Base-by-base conservation (phyloP, 2,329 filamentous ascomycete species). In the Cladosporium halotolerans region DNA sequence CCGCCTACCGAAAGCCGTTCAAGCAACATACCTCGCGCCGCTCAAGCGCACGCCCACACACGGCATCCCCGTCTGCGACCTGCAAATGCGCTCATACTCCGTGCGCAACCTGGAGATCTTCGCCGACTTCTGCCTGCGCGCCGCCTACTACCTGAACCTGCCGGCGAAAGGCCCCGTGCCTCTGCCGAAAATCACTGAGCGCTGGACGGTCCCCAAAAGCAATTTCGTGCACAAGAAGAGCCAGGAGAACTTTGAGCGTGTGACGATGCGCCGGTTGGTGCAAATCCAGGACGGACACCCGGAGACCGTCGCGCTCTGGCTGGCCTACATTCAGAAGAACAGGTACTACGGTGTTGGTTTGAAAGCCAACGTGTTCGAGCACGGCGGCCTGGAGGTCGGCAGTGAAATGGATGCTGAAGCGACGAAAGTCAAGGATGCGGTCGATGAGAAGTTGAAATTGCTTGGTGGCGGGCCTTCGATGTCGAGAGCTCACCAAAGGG, bases 321-420 rank as follows among this genome's bases (percentile, higher is more conserved):
- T 99, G 55, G 90, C 89, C 0, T 97, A 95, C 68, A 70, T 99
- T 66, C 82, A 88, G 66, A 95, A 95, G 73, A 86, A 96, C 68
- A 88, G 90, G 40, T 95, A 93, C 69, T 88, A 95, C 62, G 93
- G 93, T n/a, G 85, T 97, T 39, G 93, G 93, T 64, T 95, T 99
- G 90, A 99, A 99, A 79, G 93, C 93, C 50, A 96, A 99, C 69
- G 81, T 97, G 46, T 99, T 88, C 84, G 89, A 96, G 67, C 91
- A 89, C 71, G 83, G 86, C 64, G 79, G 80, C 54, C 39, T 71
- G 47, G 61, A 68, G 32, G 62, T 64, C 9, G 59, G 23, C 11
- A 59, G 63, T 54, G 64, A 68, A 34, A 59, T 71, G 65, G 68
- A 71, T 41, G 58, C 58, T 38, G 63, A 69, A 60, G 67, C 64